These are phyloP conservation scores for Alloascoidea hylecoeti DNA, from an alignment of 805 yeast genomes.

Conservation along the genomic window DNA sequence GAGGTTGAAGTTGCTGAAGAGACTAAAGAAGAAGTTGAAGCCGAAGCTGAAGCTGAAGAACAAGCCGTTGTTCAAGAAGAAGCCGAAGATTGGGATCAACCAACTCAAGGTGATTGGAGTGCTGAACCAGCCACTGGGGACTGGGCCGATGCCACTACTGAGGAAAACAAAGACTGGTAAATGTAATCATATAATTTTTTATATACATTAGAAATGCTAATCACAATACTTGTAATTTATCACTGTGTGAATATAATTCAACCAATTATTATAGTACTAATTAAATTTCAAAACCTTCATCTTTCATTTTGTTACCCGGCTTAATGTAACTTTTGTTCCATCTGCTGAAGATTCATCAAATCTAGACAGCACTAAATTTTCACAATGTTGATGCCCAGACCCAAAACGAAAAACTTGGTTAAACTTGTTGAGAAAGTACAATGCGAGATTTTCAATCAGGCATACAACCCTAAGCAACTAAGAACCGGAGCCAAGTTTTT, in stretches of 20 bases:
- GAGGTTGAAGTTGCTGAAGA: slow-evolving; percentile 55
- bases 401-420: slow-evolving; percentile 33
- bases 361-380: slow-evolving; percentile 16
- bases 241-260: slow-evolving; percentile 7
- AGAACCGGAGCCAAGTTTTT: slow-evolving; percentile 63
- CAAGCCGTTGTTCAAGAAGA: slow-evolving; percentile 2
- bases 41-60: background rate
- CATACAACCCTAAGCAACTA: slow-evolving; percentile 45
- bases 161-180: background rate
- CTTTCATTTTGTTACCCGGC: slow-evolving; percentile 29
- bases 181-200: background rate
- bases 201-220: background rate
- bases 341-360: slow-evolving; percentile 1
- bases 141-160: slow-evolving; percentile 1
- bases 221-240: background rate
- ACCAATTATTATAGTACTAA: slow-evolving; percentile 24
- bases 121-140: background rate
- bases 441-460: slow-evolving; percentile 51
- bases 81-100: slow-evolving; percentile 18
- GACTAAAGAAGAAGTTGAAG: slow-evolving; percentile 1
- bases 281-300: slow-evolving; percentile 35
- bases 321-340: background rate
- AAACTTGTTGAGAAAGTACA: slow-evolving; percentile 37
- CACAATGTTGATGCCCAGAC: too few relatives aligned
- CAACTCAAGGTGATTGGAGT: slow-evolving; percentile 1